phyloP scores from a whole-genome alignment of 345 rosid species.

The Corchorus capsularis region DNA sequence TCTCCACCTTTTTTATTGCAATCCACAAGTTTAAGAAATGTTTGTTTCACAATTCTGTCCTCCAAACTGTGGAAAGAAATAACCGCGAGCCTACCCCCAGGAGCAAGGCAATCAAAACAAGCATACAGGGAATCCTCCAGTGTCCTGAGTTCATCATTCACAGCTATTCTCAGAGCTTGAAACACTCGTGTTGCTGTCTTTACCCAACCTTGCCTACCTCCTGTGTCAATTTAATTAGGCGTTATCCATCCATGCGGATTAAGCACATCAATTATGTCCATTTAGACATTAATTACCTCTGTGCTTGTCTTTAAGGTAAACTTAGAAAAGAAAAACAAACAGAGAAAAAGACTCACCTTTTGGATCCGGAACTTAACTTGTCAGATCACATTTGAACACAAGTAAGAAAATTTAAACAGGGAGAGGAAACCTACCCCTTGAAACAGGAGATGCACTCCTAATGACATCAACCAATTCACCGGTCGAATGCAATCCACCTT shows the following conservation, averaged over 20 bases:
- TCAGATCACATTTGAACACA: background rate
- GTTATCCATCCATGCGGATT: conserved; percentile 3
- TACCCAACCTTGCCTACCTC: conserved; percentile 95
- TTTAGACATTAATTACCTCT: conserved; percentile 1
- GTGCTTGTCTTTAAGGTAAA: background rate
- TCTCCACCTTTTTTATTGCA: conserved; percentile 28
- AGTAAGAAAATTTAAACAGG: background rate
- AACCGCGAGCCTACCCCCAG: conserved; percentile 91
- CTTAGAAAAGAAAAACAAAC: background rate
- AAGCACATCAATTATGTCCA: background rate
- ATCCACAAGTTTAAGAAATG: conserved; percentile 72
- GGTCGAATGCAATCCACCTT: conserved; percentile 86
- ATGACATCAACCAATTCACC: conserved; percentile 73
- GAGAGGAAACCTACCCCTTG: conserved; percentile 47
- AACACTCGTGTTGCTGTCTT: conserved; percentile 95
- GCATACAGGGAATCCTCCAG: conserved; percentile 66
- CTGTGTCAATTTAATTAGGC: conserved; percentile 35
- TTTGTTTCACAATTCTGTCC: conserved; percentile 87
- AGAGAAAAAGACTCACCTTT: background rate
- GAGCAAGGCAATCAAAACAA: conserved; percentile 76
- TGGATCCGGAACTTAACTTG: background rate
- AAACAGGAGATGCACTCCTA: conserved; percentile 38
- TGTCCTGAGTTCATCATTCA: conserved; percentile 85
- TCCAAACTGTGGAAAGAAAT: conserved; percentile 96
- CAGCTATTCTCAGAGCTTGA: conserved; percentile 91